Evolutionary conservation across 2,329 filamentous ascomycete species (phyloP), one percentile per base, ranked within the genome.

Genomic region (Pseudogymnoascus sp.): DNA sequence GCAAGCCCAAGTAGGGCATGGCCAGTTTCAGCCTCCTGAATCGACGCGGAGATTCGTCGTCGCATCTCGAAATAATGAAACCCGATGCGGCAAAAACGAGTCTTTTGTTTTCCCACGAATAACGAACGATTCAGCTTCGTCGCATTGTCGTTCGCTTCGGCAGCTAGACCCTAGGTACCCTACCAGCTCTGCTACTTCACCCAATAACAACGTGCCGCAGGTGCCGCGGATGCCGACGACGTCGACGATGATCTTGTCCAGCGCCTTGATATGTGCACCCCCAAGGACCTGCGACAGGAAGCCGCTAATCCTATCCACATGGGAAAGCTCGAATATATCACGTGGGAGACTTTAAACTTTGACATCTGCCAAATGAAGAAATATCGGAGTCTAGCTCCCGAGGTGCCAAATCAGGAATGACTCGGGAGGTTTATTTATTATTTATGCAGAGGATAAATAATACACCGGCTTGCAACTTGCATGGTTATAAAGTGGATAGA

Each of bases 11-110:
- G 25, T 33, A 30, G 25, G n/a, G 25, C 5, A 30, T 52, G 30
- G 4, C 23, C 25, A 52, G 45, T 52, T 52, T 52, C 45, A 52
- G 28, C 16, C 16, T 33, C 49, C 16, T 55, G 8, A 33, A 55
- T 55, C 12, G 28, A 33, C n/a, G 5, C 28, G 14, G 45, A 19
- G 45, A 55, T 55, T 55, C 25, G 2, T 55, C 49, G 49, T 55
- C 49, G n/a, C 49, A 55, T 55, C 22, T 55, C 49, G n/a, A 55
- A 33, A 19, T 55, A 55, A 28, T 55, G 49, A 55, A 55, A 55
- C 49, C 49, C 4, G 9, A 3, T 55, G 9, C 16, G 49, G 28
- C 25, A 33, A 22, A 19, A 55, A 11, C 28, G 9, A 33, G 2
- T 19, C 28, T 19, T 30, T 33, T 33, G 49, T 55, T 55, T 55